Evolutionary conservation across 1,284 basidiomycete genomes (phyloP).

Genomic region (Trichosporon coremiiforme): DNA sequence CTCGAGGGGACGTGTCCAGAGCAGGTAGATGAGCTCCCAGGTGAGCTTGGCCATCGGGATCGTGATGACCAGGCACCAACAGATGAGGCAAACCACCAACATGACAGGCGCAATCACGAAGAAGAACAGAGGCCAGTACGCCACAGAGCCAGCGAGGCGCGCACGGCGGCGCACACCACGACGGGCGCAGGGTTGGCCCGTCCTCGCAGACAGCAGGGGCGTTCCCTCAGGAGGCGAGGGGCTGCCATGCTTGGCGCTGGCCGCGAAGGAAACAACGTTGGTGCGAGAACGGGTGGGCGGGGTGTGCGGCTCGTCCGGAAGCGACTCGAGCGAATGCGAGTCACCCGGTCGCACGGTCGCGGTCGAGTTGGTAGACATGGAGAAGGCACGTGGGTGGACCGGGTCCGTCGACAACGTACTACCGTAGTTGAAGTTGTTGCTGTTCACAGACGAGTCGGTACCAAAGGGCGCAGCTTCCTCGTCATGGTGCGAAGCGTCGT

Average conservation of each 20-base stretch:
- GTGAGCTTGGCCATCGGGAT: slow-evolving; percentile 98
- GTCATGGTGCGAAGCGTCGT: slow-evolving; percentile 20
- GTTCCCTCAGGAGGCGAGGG: slow-evolving; percentile 37
- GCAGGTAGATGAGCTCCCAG: slow-evolving; percentile 86
- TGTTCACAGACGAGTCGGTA: not conserved
- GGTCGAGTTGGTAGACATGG: slow-evolving; percentile 30
- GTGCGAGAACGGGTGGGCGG: slow-evolving; percentile 25
- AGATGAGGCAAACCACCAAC: slow-evolving; percentile 79
- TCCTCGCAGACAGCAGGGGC: slow-evolving; percentile 38
- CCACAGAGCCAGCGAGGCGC: slow-evolving; percentile 59
- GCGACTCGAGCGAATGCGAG: slow-evolving; percentile 15
- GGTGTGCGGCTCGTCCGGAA: slow-evolving; percentile 22
- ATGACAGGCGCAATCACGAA: slow-evolving; percentile 84
- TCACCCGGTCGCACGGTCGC: slow-evolving; percentile 31
- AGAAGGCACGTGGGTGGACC: slow-evolving; percentile 17
- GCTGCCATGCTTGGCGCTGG: slow-evolving; percentile 30
- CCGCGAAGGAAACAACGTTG: slow-evolving; percentile 46
- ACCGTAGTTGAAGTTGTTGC: slow-evolving; percentile 14
- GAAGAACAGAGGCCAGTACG: slow-evolving; percentile 77
- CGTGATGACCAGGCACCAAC: slow-evolving; percentile 90
- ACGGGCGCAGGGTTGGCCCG: slow-evolving; percentile 20
- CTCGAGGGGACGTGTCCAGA: slow-evolving; percentile 76
- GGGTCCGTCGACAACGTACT: slow-evolving; percentile 12
- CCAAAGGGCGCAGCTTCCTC: slow-evolving; percentile 24
- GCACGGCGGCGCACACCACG: slow-evolving; percentile 49